Evolutionary conservation across 169 alveolate genomes (phyloP), one percentile per base, ranked within the genome.

Genomic region (Cryptosporidium parvum): DNA sequence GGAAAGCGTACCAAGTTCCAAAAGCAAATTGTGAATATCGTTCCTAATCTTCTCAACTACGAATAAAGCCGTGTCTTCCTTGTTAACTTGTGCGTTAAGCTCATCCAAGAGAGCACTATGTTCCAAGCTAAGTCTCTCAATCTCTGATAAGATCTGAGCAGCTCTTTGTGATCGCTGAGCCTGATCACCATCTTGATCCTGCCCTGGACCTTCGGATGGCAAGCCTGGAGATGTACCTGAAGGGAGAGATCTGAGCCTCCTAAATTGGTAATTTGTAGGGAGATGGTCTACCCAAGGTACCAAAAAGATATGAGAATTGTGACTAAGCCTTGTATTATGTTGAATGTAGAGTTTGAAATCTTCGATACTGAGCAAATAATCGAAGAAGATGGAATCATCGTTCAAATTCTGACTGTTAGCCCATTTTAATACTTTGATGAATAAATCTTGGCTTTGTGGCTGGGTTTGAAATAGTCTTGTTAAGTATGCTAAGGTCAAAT

Each of bases 271-370:
- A 48, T 73, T 73, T 31, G 89, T 23, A 6, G 58, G 39, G 0
- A 14, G 21, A n/a, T 62, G 75, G 33, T 80, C 75, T 26, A 80
- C 89, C 89, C 89, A 80, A 23, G 89, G 89, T 5, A 59, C 37
- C 35, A 80, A 44, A 42, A 80, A 61, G 51, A 65, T 42, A 23
- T 35, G 51, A 18, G 14, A 48, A 18, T 26, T 31, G 39, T 59
- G 7, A 14, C 26, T 12, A 31, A 80, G 68, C 37, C 9, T 26
- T 1, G 65, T 80, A 18, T 80, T 80, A 7, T 42, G 65, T 3
- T 42, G 29, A 0, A 80, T 26, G 35, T 80, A 80, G 2, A 12
- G 5, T 9, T 58, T 29, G 62, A 80, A 80, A 26, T 26, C 59
- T 37, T 31, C 45, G 10, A 61, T 26, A 6, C 23, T 14, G 9